Percentiles rank a stretch among this genome's conserved stretches.
These are phyloP conservation scores for Thamnidium elegans DNA, from an alignment of 192 early-diverging fungal genomes.

Conservation along the genomic window DNA sequence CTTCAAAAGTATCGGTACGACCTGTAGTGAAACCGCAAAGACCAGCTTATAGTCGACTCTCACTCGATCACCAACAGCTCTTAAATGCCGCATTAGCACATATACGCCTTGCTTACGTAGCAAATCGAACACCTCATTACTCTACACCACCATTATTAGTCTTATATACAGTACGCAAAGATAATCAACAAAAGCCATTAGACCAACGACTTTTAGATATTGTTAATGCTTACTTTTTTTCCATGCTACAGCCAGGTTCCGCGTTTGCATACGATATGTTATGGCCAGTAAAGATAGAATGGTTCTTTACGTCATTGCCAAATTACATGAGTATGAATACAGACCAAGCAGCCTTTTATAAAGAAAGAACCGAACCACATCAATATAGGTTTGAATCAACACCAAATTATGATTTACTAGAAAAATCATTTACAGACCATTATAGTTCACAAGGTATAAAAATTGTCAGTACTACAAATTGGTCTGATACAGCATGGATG, in stretches of 20 bases:
- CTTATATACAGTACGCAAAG: constrained; percentile 7
- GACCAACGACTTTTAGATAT: constrained; percentile 22
- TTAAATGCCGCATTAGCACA: constrained; percentile 22
- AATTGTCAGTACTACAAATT: constrained; percentile 14
- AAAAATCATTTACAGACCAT: constrained; percentile 3
- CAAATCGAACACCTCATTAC: constrained; percentile 30
- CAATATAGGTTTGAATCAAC: not conserved
- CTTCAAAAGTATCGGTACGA: no score
- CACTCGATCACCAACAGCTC: not conserved
- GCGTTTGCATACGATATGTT: constrained; percentile 24
- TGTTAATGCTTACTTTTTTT: constrained; percentile 21
- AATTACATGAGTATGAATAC: constrained; percentile 20
- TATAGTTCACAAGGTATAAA: not conserved
- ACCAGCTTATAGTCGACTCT: constrained; percentile 2
- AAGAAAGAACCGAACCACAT: not conserved
- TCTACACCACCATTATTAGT: constrained; percentile 30
- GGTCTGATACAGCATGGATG: not conserved
- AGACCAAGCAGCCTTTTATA: constrained; percentile 25
- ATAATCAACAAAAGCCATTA: not conserved
- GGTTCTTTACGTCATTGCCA: constrained; percentile 28
- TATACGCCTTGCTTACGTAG: constrained; percentile 25
- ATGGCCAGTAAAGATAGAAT: constrained; percentile 20
- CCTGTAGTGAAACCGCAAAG: no score
- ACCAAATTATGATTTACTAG: not conserved
- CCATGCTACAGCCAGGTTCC: constrained; percentile 25